A percentile compares a stretch with the other conserved stretches of the same genome.
Conservation (phyloP, 2,329 filamentous ascomycete species). For the Colletotrichum viniferum region DNA sequence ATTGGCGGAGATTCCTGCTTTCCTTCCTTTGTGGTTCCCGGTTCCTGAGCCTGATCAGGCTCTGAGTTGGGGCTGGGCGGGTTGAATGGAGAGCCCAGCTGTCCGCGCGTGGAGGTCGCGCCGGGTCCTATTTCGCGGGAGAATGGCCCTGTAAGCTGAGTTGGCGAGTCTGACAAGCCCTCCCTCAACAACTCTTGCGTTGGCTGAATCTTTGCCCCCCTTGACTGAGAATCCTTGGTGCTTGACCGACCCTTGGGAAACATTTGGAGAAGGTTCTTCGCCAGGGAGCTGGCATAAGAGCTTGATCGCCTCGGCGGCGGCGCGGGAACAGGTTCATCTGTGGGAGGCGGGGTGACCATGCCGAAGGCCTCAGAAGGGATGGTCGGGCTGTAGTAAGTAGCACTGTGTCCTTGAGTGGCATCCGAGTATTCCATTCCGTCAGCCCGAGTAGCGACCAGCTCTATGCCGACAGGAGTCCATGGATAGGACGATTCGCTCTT, state of each 20-base stretch:
- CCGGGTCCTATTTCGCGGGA: neutral
- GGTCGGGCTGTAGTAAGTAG: conserved; percentile 46
- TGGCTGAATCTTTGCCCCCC: neutral
- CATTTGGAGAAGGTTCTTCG: conserved; percentile 34
- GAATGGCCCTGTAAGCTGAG: conserved; percentile 24
- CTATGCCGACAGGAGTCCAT: conserved; percentile 14
- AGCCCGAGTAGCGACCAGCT: conserved; percentile 20
- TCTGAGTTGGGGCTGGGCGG: conserved; percentile 12
- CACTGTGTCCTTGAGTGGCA: conserved; percentile 29
- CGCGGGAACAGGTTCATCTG: conserved; percentile 4
- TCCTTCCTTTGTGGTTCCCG: neutral
- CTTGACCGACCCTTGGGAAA: conserved; percentile 37
- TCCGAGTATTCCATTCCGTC: conserved; percentile 22
- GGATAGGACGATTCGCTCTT: conserved; percentile 19
- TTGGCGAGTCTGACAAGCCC: conserved; percentile 32
- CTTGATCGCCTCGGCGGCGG: conserved; percentile 27
- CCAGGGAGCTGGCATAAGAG: conserved; percentile 38
- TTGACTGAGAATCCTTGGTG: conserved; percentile 23
- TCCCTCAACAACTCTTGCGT: conserved; percentile 5
- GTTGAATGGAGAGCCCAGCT: conserved; percentile 7
- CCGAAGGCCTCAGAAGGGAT: conserved; percentile 46
- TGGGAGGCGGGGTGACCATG: conserved; percentile 35
- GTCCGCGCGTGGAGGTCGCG: neutral
- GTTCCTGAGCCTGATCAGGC: neutral
- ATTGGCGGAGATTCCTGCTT: conserved; percentile 4